Base-by-base conservation (phyloP, 1,284 basidiomycete genomes). In the Lentinula novae-zelandiae region DNA sequence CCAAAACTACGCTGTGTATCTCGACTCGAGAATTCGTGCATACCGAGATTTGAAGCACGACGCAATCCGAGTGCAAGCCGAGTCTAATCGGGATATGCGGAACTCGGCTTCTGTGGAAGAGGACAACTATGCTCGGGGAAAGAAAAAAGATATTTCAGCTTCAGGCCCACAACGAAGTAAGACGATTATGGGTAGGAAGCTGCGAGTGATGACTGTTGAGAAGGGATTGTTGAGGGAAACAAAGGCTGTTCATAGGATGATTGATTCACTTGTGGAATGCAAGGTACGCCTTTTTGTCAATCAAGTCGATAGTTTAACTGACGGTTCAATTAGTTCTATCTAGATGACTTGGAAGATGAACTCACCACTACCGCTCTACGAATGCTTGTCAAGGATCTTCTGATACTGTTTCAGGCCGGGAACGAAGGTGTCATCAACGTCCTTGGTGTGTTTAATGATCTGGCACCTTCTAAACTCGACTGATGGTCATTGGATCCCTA, bases 391-490 rank as follows among this genome's bases (percentile, higher is more conserved):
- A 98, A 98, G 71, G 97, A 99, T 72, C 82, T 99, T 6, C 82
- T 99, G 53, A 92, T 97, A 60, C 80, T 99, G 17, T 98, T 98
- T 74, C 96, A 97, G 70, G 95, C 94, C 2, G 91, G 95, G 63
- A 99, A 99, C 69, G 96, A 99, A 71, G 96, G 96, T 60, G 93
- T 98, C 53, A 97, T 98, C 77, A 99, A 98, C 72, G 88, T 98
- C 40, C 82, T 97, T 55, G 93, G 93, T 93, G 63, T 63, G 73
- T 65, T 20, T 6, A 20, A 34, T 6, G 50, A 33, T 57, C 27
- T 38, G 44, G 36, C 13, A 39, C 42, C 48, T 33, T 50, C 31
- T 53, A 27, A 52, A 33, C 38, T 44, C 33, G 40, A 44, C 40
- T 56, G 58, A 33, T 36, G 53, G 17, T 51, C 6, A 31, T 27